phyloP scores from a whole-genome alignment of 805 yeast species.

The Pichia nakasei region DNA sequence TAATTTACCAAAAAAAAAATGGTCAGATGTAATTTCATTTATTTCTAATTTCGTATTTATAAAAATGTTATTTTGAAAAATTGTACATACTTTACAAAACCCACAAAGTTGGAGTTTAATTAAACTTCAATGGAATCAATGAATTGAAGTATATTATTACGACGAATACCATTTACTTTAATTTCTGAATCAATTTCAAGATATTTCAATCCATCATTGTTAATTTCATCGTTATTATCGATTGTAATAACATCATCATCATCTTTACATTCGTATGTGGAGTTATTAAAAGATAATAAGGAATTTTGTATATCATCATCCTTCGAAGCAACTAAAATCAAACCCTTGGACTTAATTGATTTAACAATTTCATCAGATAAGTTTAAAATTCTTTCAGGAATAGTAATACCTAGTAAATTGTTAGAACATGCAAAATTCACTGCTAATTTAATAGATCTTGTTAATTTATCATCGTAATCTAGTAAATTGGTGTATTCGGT shows the following conservation, averaged over 20 bases:
- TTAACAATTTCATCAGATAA: constrained; percentile 71
- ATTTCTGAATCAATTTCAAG: constrained; percentile 20
- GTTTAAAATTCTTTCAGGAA: constrained; percentile 60
- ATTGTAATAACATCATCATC: constrained; percentile 1
- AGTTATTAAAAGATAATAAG: neutral
- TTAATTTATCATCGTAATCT: constrained; percentile 34
- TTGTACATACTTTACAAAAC: no score
- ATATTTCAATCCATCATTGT: constrained; percentile 12
- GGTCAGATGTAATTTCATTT: no score
- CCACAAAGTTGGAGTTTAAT: no score
- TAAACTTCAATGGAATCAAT: constrained; percentile 43
- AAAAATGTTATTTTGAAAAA: no score
- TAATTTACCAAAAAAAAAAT: no score
- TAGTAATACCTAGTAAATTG: constrained; percentile 76
- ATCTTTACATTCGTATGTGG: neutral
- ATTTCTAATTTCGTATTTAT: no score
- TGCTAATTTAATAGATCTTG: constrained; percentile 74
- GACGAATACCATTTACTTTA: constrained; percentile 56
- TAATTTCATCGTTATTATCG: constrained; percentile 7
- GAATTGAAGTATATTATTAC: constrained; percentile 55
- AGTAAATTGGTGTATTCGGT: constrained; percentile 25
- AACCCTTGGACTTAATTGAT: constrained; percentile 69
- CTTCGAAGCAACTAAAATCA: constrained; percentile 57
- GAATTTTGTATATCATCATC: constrained; percentile 12
- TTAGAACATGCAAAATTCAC: constrained; percentile 71